phyloP scores from a whole-genome alignment of 768 basidiomycete genomes.

The Chiua virens region DNA sequence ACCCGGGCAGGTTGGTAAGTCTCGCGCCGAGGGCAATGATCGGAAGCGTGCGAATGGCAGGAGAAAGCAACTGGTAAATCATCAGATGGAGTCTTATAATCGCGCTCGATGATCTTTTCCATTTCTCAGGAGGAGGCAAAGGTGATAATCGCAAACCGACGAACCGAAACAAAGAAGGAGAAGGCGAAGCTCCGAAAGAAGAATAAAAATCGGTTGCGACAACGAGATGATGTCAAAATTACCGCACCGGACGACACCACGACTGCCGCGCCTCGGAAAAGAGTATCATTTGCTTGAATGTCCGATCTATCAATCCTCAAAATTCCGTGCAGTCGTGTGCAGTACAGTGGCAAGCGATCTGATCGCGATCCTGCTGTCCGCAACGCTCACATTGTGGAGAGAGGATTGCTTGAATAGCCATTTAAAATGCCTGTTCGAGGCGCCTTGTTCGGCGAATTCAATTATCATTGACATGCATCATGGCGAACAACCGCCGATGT shows the following conservation, averaged over 20 bases:
- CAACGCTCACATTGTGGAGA: constrained; percentile 6
- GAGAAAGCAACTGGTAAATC: constrained; percentile 41
- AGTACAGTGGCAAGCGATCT: constrained; percentile 18
- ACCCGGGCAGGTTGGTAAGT: constrained; percentile 27
- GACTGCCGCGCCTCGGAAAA: constrained; percentile 30
- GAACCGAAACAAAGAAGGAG: constrained; percentile 39
- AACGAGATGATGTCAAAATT: constrained; percentile 7
- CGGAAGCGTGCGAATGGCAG: constrained; percentile 26
- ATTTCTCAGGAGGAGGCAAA: constrained; percentile 43
- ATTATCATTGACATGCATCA: no score
- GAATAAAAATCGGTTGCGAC: constrained; percentile 12
- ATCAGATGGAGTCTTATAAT: constrained; percentile 11
- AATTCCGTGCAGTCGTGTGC: constrained; percentile 15
- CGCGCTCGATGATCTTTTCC: constrained; percentile 10
- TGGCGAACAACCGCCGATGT: constrained; percentile 17
- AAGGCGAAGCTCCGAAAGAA: constrained; percentile 36
- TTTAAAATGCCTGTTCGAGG: constrained; percentile 11
- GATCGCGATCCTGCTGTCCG: constrained; percentile 24
- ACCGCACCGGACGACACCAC: constrained; percentile 8
- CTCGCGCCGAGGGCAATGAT: constrained; percentile 27
- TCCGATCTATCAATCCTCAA: constrained; percentile 16
- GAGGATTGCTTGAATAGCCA: constrained; percentile 13
- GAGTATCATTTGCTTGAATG: constrained; percentile 32
- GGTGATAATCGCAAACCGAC: constrained; percentile 36
- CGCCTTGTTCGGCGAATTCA: constrained; percentile 18